Base-by-base conservation (phyloP, 2,329 filamentous ascomycete genomes). In the Trichoderma sp. region DNA sequence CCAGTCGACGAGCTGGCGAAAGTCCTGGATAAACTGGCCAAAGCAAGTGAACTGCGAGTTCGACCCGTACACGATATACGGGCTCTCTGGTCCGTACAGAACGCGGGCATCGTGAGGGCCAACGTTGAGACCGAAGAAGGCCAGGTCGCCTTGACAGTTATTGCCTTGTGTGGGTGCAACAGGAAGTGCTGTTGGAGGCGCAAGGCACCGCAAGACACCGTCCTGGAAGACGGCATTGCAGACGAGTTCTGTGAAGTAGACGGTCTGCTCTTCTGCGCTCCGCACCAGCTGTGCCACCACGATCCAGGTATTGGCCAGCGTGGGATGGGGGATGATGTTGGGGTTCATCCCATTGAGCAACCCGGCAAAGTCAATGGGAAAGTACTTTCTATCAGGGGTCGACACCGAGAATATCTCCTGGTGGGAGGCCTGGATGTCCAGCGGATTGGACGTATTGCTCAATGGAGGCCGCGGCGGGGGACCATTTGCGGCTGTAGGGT, bases 51-150 rank as follows among this genome's bases (percentile, higher is more conserved):
- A 77, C 0, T 69, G 65, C 0, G 84, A 85, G 68, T 86, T 85
- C 9, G 83, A 85, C 2, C 85, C 85, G 64, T 82, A 88, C 5
- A 85, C 73, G 1, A 80, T 76, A 63, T 82, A 84, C 0, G 84
- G 82, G 1, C 69, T 74, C 0, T 78, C 71, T 0, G 85, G 85
- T 0, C 83, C 84, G 65, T 81, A 82, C 69, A 88, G 85, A 10
- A 85, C 81, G 5, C 85, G 79, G 1, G 84, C 84, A 69, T 88
- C 86, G 68, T 85, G 85, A 0, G 85, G 85, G 0, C 86, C 86
- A 19, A 80, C 71, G 66, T 79, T 82, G 63, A 80, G 68, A 39
- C 70, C 73, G 52, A 84, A 75, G 64, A 76, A 77, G 1, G 71
- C 73, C 6, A 83, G 66, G 2, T 82, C 76, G 2, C 78, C 81